These are phyloP conservation scores for Eucommia ulmoides DNA, from an alignment of 257 asterid species.

Conservation along the genomic window DNA sequence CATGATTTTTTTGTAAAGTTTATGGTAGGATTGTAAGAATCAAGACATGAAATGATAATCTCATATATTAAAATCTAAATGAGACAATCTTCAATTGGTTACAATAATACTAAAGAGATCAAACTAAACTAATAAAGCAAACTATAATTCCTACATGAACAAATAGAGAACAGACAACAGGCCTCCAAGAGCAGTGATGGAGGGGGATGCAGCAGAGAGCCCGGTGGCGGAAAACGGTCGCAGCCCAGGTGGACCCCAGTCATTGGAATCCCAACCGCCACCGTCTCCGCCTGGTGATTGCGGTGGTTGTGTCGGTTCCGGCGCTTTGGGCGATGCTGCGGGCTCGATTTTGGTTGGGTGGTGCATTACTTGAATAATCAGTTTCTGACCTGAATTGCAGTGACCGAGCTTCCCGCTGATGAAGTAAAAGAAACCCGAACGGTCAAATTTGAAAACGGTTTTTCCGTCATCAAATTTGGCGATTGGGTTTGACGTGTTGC, in stretches of 20 bases:
- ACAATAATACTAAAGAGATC: conserved; percentile 48
- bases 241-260: not conserved
- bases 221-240: not conserved
- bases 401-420: conserved; percentile 55
- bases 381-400: conserved; percentile 50
- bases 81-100: conserved; percentile 31
- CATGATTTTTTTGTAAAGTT: too few relatives aligned
- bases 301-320: not conserved
- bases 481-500: conserved; percentile 43
- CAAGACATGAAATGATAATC: too few relatives aligned
- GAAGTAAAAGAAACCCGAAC: conserved; percentile 53
- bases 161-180: not conserved
- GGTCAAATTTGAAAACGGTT: conserved; percentile 34
- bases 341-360: conserved; percentile 8
- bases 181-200: not conserved
- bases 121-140: conserved; percentile 9
- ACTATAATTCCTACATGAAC: not conserved
- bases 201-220: not conserved
- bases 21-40: too few relatives aligned
- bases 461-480: conserved; percentile 36
- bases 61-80: too few relatives aligned
- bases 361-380: conserved; percentile 59
- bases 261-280: not conserved
- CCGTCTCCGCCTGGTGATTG: not conserved
- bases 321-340: not conserved